These are phyloP conservation scores for Entomophthora muscae DNA, from an alignment of 371 early-diverging fungal genomes.

Conservation along the genomic window DNA sequence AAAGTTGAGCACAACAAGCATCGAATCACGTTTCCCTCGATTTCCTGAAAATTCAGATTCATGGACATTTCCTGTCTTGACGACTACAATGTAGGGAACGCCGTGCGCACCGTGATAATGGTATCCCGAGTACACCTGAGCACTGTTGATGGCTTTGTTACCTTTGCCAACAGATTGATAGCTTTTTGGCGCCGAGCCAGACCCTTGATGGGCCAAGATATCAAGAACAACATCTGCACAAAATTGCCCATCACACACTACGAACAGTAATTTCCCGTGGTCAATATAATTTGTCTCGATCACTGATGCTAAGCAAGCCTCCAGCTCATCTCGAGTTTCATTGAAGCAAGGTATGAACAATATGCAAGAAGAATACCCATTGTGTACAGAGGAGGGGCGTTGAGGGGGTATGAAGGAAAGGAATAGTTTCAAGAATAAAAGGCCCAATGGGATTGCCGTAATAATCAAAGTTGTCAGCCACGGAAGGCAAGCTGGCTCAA, in stretches of 20 bases:
- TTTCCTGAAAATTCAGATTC: conserved; percentile 75
- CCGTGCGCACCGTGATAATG: conserved; percentile 76
- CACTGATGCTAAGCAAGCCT: neutral
- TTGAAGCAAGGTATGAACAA: conserved; percentile 4
- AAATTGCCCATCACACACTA: conserved; percentile 1
- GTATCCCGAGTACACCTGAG: conserved; percentile 93
- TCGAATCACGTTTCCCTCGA: conserved; percentile 98
- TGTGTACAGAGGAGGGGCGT: neutral
- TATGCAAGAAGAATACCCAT: neutral
- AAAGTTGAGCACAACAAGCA: conserved; percentile 96
- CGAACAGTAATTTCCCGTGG: conserved; percentile 2
- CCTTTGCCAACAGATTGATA: conserved; percentile 87
- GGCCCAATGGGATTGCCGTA: neutral
- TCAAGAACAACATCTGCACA: conserved; percentile 41
- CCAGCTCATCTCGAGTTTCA: conserved; percentile 1
- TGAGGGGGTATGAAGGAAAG: neutral
- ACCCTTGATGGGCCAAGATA: conserved; percentile 73
- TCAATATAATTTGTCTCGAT: conserved; percentile 2
- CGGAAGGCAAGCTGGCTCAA: neutral
- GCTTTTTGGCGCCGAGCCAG: conserved; percentile 38
- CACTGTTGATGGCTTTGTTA: conserved; percentile 77
- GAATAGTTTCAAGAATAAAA: conserved; percentile 2
- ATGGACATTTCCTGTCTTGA: conserved; percentile 71
- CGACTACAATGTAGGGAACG: conserved; percentile 88
- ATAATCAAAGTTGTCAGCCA: neutral